These are phyloP conservation scores for Nicotiana rustica DNA, from an alignment of 305 asterid species.

Conservation along the genomic window DNA sequence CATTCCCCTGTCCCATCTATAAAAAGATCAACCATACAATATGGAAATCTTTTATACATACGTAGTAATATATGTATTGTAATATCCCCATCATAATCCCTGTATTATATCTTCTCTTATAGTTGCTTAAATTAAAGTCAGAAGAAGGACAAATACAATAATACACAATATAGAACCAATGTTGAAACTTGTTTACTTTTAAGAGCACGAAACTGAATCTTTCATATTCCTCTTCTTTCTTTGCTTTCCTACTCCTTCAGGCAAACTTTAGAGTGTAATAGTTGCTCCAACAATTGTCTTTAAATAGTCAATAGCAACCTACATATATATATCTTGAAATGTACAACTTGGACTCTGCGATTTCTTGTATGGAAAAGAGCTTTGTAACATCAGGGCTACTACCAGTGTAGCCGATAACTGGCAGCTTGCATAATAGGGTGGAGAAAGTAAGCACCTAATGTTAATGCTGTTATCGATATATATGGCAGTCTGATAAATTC, in stretches of 20 bases:
- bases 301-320: background rate
- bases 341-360: background rate
- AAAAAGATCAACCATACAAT: background rate
- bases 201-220: background rate
- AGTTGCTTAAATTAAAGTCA: background rate
- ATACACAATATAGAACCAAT: background rate
- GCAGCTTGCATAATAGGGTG: constrained; percentile 96
- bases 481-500: constrained; percentile 89
- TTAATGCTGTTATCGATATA: constrained; percentile 67
- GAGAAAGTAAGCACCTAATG: constrained; percentile 82
- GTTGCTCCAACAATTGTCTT: background rate
- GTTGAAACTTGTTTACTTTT: background rate
- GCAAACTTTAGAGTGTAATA: background rate
- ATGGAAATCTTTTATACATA: background rate
- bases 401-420: constrained; percentile 92
- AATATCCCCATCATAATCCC: background rate
- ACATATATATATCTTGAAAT: background rate
- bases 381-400: constrained; percentile 30
- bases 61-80: background rate
- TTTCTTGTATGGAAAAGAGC: background rate
- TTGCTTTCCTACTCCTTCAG: background rate
- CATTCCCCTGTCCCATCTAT: background rate
- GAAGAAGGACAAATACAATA: background rate
- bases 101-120: background rate
- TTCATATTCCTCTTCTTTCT: background rate